Evolutionary conservation across 2,329 filamentous ascomycete genomes (phyloP).

Genomic region (Aspergillus proliferans): DNA sequence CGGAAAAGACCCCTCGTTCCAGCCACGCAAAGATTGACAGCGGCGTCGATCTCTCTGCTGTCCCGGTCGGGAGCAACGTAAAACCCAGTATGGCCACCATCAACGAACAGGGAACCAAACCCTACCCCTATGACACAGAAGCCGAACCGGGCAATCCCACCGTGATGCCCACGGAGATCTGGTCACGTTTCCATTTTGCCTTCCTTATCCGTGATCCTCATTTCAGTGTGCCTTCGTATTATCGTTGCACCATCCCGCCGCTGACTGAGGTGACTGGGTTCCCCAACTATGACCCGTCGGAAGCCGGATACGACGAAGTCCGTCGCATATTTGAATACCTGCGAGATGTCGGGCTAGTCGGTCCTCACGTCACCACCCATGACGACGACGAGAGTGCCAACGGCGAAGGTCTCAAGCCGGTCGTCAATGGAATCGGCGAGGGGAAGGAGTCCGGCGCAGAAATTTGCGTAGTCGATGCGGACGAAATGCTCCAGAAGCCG

Average conservation of each 20-base stretch:
- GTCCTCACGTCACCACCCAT: constrained; percentile 54
- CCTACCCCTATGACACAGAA: constrained; percentile 54
- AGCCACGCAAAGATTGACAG: constrained; percentile 3
- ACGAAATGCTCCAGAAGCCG: constrained; percentile 85
- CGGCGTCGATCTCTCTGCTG: constrained; percentile 4
- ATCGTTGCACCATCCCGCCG: constrained; percentile 86
- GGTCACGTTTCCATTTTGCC: constrained; percentile 83
- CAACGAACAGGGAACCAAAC: constrained; percentile 20
- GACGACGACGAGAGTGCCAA: constrained; percentile 26
- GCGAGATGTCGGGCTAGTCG: constrained; percentile 61
- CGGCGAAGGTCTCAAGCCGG: constrained; percentile 20
- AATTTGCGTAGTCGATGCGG: constrained; percentile 86
- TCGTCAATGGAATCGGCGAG: constrained; percentile 16
- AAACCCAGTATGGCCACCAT: background rate
- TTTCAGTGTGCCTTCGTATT: constrained; percentile 85
- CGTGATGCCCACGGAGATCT: constrained; percentile 66
- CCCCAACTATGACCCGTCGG: constrained; percentile 74
- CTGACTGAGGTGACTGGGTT: constrained; percentile 77
- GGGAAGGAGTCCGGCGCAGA: constrained; percentile 39
- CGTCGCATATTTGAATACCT: constrained; percentile 83
- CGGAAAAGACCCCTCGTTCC: constrained; percentile 12
- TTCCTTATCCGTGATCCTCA: constrained; percentile 97
- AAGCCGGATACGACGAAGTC: constrained; percentile 87
- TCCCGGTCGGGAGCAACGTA: constrained; percentile 4
- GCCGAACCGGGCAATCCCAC: constrained; percentile 72